A percentile compares a stretch with the other conserved stretches of the same genome.
Evolutionary conservation across 768 basidiomycete genomes (phyloP).

Genomic region (Calocybe cyanea): DNA sequence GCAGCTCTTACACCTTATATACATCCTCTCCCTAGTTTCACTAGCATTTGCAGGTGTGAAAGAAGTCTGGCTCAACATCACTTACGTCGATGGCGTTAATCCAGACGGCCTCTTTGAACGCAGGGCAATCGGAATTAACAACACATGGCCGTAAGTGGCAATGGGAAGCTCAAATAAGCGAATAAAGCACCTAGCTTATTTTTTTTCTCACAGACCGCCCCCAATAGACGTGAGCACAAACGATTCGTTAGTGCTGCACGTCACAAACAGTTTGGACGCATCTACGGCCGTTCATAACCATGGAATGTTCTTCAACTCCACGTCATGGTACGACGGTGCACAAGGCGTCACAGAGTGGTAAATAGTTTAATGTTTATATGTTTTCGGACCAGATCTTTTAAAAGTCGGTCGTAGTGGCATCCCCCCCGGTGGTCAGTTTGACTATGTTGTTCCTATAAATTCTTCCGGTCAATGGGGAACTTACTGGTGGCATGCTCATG

Average conservation of each 20-base stretch:
- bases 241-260: conserved; percentile 77
- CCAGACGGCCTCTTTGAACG: conserved; percentile 82
- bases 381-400: not conserved
- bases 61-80: conserved; percentile 89
- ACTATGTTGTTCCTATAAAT: conserved; percentile 72
- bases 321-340: conserved; percentile 90
- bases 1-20: conserved; percentile 17
- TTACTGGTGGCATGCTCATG: conserved; percentile 78
- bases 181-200: conserved; percentile 1
- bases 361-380: not conserved
- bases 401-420: conserved; percentile 72
- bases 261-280: conserved; percentile 63
- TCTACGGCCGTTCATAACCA: conserved; percentile 84
- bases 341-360: conserved; percentile 80
- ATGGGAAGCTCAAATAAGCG: not conserved
- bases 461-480: conserved; percentile 72
- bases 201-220: conserved; percentile 57
- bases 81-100: conserved; percentile 73
- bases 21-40: conserved; percentile 27
- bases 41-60: conserved; percentile 59
- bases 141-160: conserved; percentile 83
- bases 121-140: conserved; percentile 83
- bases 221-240: conserved; percentile 67
- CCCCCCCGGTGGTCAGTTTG: conserved; percentile 65
- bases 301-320: conserved; percentile 91